A percentile compares a stretch with the other conserved stretches of the same genome.
Conservation (phyloP, 768 basidiomycete species). For the Tubosaeta sp. region DNA sequence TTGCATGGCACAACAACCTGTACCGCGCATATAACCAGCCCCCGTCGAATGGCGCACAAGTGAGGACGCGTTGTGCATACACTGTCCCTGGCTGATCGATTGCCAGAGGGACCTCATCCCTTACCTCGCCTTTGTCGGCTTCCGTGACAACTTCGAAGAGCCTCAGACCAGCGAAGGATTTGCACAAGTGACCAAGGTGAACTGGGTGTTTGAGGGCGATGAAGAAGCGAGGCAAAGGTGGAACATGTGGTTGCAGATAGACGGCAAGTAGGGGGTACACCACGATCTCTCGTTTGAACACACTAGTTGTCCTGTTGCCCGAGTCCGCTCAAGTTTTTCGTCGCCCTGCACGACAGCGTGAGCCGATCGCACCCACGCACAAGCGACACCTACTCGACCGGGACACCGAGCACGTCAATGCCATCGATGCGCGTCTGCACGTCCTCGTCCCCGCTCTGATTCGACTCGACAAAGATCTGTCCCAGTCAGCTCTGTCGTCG, state of each 20-base stretch:
- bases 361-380: neutral
- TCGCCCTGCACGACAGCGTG: slow-evolving; percentile 24
- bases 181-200: slow-evolving; percentile 66
- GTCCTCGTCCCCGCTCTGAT: slow-evolving; percentile 58
- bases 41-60: slow-evolving; percentile 26
- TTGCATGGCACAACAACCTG: slow-evolving; percentile 92
- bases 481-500: slow-evolving; percentile 2
- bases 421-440: slow-evolving; percentile 55
- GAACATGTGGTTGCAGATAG: slow-evolving; percentile 84
- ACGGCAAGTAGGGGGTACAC: slow-evolving; percentile 46
- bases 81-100: neutral
- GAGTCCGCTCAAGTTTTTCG: slow-evolving; percentile 38
- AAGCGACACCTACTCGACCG: slow-evolving; percentile 46
- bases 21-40: slow-evolving; percentile 73
- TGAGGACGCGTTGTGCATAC: neutral
- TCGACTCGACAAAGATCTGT: slow-evolving; percentile 67
- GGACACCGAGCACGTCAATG: slow-evolving; percentile 59
- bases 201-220: slow-evolving; percentile 76
- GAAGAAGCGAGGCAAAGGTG: slow-evolving; percentile 68
- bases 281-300: neutral
- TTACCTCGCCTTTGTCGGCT: slow-evolving; percentile 54
- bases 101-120: slow-evolving; percentile 56
- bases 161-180: slow-evolving; percentile 71
- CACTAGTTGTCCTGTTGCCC: slow-evolving; percentile 27
- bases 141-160: slow-evolving; percentile 59